Conservation (phyloP, 2,329 filamentous ascomycete genomes). For the Mariannaea elegans region DNA sequence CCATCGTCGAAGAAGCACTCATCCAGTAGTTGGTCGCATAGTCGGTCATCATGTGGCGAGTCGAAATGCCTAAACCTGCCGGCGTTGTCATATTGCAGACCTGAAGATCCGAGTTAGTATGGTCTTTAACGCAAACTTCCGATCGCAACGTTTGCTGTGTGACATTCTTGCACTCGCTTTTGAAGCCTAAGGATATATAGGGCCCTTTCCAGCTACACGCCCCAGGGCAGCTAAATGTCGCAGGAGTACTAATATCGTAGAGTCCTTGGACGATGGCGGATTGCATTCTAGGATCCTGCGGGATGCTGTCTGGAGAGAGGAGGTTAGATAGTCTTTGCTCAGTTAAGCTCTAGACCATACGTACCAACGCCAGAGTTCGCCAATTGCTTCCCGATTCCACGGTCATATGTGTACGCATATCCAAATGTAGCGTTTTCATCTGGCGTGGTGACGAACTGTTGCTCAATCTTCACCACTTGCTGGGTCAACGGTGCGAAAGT, state of each 20-base stretch:
- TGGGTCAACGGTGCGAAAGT: conserved; percentile 19
- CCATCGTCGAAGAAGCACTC: not conserved
- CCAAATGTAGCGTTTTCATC: conserved; percentile 15
- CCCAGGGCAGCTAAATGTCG: conserved; percentile 15
- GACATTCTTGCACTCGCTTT: conserved; percentile 16
- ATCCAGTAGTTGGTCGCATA: conserved; percentile 5
- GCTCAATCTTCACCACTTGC: conserved; percentile 5
- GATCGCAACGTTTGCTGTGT: conserved; percentile 4
- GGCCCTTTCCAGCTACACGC: conserved; percentile 13
- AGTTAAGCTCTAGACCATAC: not conserved
- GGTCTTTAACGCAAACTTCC: not conserved
- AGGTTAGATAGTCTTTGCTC: not conserved
- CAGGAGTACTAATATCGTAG: conserved; percentile 6
- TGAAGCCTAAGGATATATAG: conserved; percentile 18
- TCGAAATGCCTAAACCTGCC: conserved; percentile 1
- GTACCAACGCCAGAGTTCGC: not conserved
- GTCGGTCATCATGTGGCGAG: not conserved
- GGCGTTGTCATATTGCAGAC: conserved; percentile 23
- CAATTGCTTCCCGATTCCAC: not conserved
- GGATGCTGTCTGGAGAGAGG: not conserved
- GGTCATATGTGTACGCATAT: conserved; percentile 12
- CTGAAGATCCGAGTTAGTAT: not conserved
- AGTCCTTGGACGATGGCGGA: conserved; percentile 20
- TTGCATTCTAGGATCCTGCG: conserved; percentile 15
- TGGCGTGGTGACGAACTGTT: not conserved